A percentile compares a stretch with the other conserved stretches of the same genome.
Conservation (phyloP, 805 yeast species). For the Starmera quercuum region DNA sequence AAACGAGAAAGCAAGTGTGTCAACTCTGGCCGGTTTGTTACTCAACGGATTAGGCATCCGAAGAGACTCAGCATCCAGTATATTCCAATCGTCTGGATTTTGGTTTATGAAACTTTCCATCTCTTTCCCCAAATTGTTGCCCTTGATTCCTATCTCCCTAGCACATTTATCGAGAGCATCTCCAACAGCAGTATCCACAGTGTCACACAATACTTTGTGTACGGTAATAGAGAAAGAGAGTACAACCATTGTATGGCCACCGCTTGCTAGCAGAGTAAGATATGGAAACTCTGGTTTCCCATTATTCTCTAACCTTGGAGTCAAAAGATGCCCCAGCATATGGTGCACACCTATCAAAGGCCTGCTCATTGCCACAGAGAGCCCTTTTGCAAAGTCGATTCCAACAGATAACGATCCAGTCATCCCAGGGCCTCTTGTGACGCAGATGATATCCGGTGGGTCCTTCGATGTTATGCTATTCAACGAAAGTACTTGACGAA, state of each 20-base stretch:
- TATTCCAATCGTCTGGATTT: conserved; percentile 24
- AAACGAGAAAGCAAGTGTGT: conserved; percentile 58
- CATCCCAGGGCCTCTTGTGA: conserved; percentile 97
- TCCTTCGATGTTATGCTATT: conserved; percentile 8
- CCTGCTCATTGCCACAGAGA: conserved; percentile 65
- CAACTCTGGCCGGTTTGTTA: conserved; percentile 37
- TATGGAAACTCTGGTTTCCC: conserved; percentile 58
- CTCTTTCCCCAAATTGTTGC: conserved; percentile 77
- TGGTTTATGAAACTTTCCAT: conserved; percentile 48
- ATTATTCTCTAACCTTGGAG: conserved; percentile 44
- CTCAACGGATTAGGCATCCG: conserved; percentile 45
- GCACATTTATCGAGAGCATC: conserved; percentile 93
- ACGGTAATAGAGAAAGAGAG: conserved; percentile 48
- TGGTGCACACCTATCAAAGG: conserved; percentile 92
- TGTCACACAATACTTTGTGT: conserved; percentile 69
- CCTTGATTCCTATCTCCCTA: conserved; percentile 68
- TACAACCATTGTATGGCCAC: conserved; percentile 92
- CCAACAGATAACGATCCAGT: conserved; percentile 81
- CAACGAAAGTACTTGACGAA: conserved; percentile 32
- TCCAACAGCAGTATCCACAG: conserved; percentile 86
- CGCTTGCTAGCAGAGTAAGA: conserved; percentile 73
- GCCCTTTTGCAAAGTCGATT: conserved; percentile 76
- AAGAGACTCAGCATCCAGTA: conserved; percentile 3
- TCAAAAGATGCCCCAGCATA: conserved; percentile 86
- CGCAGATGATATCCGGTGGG: conserved; percentile 71